A percentile compares a stretch with the other conserved stretches of the same genome.
Evolutionary conservation across 139 green algal species (phyloP).

Genomic region (Limnomonas spitsbergensis): DNA sequence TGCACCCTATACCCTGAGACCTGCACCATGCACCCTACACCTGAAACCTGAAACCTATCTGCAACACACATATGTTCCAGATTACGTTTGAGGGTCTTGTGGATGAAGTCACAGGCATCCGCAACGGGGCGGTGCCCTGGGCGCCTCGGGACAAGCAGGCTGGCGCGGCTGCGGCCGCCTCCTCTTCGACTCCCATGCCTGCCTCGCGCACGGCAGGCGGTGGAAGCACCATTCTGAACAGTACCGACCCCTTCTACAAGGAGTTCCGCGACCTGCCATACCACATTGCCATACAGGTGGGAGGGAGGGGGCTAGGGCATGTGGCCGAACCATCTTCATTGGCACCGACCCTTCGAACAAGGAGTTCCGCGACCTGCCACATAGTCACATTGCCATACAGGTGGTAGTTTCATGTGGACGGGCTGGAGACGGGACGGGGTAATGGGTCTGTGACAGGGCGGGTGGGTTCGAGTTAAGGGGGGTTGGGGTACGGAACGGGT

Average conservation of each 20-base stretch:
- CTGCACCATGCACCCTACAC: no score
- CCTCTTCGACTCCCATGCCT: neutral
- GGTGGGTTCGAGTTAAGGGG: no score
- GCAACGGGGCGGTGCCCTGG: conserved; percentile 43
- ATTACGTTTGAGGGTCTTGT: conserved; percentile 95
- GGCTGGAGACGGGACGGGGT: no score
- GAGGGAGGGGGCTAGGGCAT: no score
- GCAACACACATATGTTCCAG: no score
- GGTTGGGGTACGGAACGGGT: no score
- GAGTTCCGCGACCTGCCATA: conserved; percentile 62
- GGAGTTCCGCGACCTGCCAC: conserved; percentile 58
- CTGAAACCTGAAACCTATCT: no score
- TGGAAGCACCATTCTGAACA: conserved; percentile 47
- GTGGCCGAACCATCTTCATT: conserved; percentile 43
- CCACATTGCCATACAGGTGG: conserved; percentile 45
- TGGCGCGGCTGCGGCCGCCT: neutral
- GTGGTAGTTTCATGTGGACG: no score
- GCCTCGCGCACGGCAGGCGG: no score
- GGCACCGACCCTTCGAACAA: conserved; percentile 51
- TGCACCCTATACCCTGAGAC: no score
- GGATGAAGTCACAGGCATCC: conserved; percentile 86
- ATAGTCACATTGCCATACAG: conserved; percentile 48
- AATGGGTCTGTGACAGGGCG: no score
- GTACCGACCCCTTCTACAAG: conserved; percentile 51
- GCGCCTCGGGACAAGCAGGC: conserved; percentile 12